phyloP scores from a whole-genome alignment of 345 rosid genomes.

The Citrus maxima region DNA sequence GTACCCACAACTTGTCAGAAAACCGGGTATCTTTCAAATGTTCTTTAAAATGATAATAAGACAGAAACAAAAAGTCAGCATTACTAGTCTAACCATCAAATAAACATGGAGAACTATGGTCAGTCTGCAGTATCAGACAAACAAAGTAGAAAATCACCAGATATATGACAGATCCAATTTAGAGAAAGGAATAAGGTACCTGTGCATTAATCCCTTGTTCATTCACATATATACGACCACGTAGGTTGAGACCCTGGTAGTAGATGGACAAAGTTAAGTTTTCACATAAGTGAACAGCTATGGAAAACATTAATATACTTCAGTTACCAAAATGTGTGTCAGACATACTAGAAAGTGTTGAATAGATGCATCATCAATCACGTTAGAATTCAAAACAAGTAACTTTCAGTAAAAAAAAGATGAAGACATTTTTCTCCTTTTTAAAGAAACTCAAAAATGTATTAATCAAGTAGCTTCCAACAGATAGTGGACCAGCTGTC shows the following conservation, averaged over 20 bases:
- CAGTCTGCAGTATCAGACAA: background rate
- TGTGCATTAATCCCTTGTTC: slow-evolving; percentile 96
- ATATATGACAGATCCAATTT: background rate
- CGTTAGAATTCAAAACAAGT: background rate
- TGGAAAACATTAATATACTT: background rate
- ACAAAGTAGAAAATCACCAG: background rate
- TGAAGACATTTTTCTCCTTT: background rate
- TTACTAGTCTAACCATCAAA: background rate
- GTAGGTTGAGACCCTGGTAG: slow-evolving; percentile 60
- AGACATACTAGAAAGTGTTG: background rate
- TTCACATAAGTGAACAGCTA: no score
- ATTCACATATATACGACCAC: slow-evolving; percentile 76
- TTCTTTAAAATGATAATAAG: background rate
- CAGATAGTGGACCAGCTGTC: no score
- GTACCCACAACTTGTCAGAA: background rate
- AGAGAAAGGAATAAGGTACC: slow-evolving; percentile 37
- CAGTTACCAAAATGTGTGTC: background rate
- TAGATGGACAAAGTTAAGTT: background rate
- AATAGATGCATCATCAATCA: background rate
- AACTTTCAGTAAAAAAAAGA: background rate
- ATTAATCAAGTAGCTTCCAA: no score
- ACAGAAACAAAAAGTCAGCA: background rate
- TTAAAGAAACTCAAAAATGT: no score
- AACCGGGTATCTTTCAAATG: background rate
- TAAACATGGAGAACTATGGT: background rate